These are phyloP conservation scores for Claviceps humidiphila DNA, from an alignment of 2,329 filamentous ascomycete genomes.

Conservation along the genomic window DNA sequence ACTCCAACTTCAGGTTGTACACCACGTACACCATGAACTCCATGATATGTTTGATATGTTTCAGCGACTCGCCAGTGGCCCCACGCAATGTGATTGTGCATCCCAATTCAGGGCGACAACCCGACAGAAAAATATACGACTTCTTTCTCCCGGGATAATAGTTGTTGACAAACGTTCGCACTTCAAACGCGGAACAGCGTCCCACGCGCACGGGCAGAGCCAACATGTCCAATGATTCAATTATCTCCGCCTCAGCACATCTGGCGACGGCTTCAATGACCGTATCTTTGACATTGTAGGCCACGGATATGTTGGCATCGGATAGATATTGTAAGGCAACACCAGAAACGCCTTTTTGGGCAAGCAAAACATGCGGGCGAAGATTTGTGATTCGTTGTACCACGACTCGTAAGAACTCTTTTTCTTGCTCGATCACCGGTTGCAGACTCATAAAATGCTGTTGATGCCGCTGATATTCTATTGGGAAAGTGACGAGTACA, in stretches of 20 bases:
- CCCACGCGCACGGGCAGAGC: slow-evolving; percentile 61
- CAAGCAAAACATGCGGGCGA: slow-evolving; percentile 74
- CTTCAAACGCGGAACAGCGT: slow-evolving; percentile 75
- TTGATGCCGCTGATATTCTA: slow-evolving; percentile 84
- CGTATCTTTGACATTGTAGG: slow-evolving; percentile 91
- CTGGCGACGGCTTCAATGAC: slow-evolving; percentile 91
- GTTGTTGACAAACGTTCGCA: slow-evolving; percentile 85
- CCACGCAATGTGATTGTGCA: slow-evolving; percentile 90
- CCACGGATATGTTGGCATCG: slow-evolving; percentile 81
- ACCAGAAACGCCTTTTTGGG: slow-evolving; percentile 84
- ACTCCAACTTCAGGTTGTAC: slow-evolving; percentile 93
- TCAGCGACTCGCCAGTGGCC: slow-evolving; percentile 55
- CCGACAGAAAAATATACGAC: slow-evolving; percentile 90
- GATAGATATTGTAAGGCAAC: slow-evolving; percentile 79
- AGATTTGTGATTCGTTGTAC: slow-evolving; percentile 83
- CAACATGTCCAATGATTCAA: slow-evolving; percentile 90
- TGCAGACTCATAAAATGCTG: slow-evolving; percentile 95
- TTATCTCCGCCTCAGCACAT: slow-evolving; percentile 82
- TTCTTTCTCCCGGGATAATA: slow-evolving; percentile 65
- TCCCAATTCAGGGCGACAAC: slow-evolving; percentile 76
- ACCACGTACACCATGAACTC: slow-evolving; percentile 99
- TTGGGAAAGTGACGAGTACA: slow-evolving; percentile 83
- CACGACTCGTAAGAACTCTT: slow-evolving; percentile 82
- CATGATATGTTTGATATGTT: slow-evolving; percentile 79
- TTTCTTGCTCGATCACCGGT: slow-evolving; percentile 91